Base-by-base conservation (phyloP, 208 protist genomes). In the Acanthamoeba triangularis region DNA sequence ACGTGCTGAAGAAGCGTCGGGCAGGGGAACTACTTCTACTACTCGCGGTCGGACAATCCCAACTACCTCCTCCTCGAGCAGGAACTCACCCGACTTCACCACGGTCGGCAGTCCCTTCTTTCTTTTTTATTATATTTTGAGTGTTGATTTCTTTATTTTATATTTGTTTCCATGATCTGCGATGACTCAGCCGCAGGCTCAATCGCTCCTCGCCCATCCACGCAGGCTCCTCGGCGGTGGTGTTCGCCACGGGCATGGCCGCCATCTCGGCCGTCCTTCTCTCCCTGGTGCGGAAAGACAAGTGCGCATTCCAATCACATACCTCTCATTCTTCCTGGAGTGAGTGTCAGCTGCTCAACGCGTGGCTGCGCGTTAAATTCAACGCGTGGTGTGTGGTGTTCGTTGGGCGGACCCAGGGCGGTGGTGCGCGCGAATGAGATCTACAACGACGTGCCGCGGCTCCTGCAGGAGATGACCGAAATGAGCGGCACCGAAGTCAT, bases 211-310 rank as follows among this genome's bases (percentile, higher is more conserved):
- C 61, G 25, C 61, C 6, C 25, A n/a, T 69, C 13, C 35, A 20
- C 35, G 33, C 37, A 80, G 72, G 72, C 33, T 80, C 72, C 13
- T 80, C 72, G 28, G 72, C 72, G 35, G 72, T 80, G 33, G 72
- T 80, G 37, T 80, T 80, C n/a, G 72, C 72, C 37, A 49, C 72
- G n/a, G 72, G 72, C 72, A 80, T 80, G 72, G 72, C 72, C 35
- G 72, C 72, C 28, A 80, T 80, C 72, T 80, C 72, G 11, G 72
- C 72, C 37, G 72, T 80, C 25, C 37, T 80, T 3, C 30, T 80
- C 35, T 80, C 72, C 33, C n/a, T 80, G 33, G 37, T 80, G 30
- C 33, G 37, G 72, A 80, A 80, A 1, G n/a, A 80, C 72, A 80
- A 44, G 72, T 80, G 52, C 52, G 52, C 52, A 18, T 67, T 25